Conservation (phyloP, 495 filamentous ascomycete genomes). For the Terfezia claveryi region DNA sequence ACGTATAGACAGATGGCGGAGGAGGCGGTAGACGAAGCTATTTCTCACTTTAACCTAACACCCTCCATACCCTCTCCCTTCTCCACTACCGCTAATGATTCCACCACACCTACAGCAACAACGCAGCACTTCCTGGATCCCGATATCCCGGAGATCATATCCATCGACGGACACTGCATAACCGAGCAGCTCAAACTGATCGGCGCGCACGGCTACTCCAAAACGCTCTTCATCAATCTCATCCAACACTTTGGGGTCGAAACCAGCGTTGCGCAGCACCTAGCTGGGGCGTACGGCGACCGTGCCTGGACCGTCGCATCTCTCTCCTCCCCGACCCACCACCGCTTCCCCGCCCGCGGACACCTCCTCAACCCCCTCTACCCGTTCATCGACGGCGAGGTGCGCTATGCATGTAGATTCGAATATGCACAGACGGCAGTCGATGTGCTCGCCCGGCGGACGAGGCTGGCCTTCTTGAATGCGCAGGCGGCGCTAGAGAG, state of each 20-base stretch:
- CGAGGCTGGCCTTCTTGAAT: conserved; percentile 79
- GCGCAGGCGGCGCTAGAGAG: conserved; percentile 87
- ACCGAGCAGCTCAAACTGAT: conserved; percentile 74
- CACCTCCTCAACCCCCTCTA: conserved; percentile 63
- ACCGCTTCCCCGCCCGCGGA: conserved; percentile 73
- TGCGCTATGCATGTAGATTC: conserved; percentile 70
- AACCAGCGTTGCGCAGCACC: conserved; percentile 82
- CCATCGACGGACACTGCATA: conserved; percentile 39
- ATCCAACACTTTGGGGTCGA: conserved; percentile 95
- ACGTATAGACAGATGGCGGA: conserved; percentile 98
- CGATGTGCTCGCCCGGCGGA: conserved; percentile 75
- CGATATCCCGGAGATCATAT: conserved; percentile 30
- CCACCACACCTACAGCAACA: conserved; percentile 10
- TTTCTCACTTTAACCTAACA: conserved; percentile 52
- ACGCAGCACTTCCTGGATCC: conserved; percentile 28
- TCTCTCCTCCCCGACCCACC: conserved; percentile 48
- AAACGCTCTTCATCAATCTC: conserved; percentile 93
- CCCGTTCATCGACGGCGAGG: conserved; percentile 91
- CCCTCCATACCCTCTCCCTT: conserved; percentile 24
- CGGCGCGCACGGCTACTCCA: conserved; percentile 82
- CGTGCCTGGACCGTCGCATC: conserved; percentile 88
- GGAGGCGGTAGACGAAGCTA: conserved; percentile 80
- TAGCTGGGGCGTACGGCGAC: conserved; percentile 79
- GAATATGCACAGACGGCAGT: conserved; percentile 91
- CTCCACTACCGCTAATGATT: neutral